Evolutionary conservation across 805 yeast species (phyloP).

Genomic region (Wickerhamiella domercqiae): DNA sequence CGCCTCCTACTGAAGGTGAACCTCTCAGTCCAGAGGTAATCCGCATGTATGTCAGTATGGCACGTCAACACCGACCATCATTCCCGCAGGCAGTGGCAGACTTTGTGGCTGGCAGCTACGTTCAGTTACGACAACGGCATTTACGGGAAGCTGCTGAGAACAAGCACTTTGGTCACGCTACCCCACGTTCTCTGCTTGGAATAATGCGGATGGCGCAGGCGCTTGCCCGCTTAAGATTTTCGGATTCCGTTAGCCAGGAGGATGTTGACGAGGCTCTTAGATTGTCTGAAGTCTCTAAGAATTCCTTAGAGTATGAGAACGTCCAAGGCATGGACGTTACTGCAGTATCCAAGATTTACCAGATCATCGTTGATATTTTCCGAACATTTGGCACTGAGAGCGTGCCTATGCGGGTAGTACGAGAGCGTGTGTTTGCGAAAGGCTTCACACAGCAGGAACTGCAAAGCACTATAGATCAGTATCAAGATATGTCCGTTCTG

Average conservation of each 20-base stretch:
- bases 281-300: slow-evolving; percentile 71
- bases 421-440: slow-evolving; percentile 53
- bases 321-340: slow-evolving; percentile 40
- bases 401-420: slow-evolving; percentile 35
- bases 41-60: slow-evolving; percentile 76
- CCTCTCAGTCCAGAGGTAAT: slow-evolving; percentile 69
- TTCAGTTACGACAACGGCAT: slow-evolving; percentile 84
- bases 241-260: slow-evolving; percentile 47
- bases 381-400: slow-evolving; percentile 21
- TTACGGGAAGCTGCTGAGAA: slow-evolving; percentile 43
- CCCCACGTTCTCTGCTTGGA: slow-evolving; percentile 89
- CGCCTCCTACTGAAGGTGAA: slow-evolving; percentile 48
- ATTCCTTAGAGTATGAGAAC: slow-evolving; percentile 43
- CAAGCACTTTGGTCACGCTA: slow-evolving; percentile 75
- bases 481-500: slow-evolving; percentile 60
- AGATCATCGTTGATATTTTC: slow-evolving; percentile 43
- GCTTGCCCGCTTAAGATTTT: slow-evolving; percentile 75
- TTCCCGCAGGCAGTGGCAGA: slow-evolving; percentile 75
- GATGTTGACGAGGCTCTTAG: slow-evolving; percentile 96
- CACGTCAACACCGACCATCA: slow-evolving; percentile 71
- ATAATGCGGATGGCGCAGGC: slow-evolving; percentile 90
- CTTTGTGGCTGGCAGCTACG: slow-evolving; percentile 71
- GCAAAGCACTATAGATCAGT: slow-evolving; percentile 59
- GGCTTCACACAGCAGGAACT: slow-evolving; percentile 76
- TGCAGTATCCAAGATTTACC: slow-evolving; percentile 52